Base-by-base conservation (phyloP, 225 moss, liverwort and hornwort genomes). In the Bryum argenteum region DNA sequence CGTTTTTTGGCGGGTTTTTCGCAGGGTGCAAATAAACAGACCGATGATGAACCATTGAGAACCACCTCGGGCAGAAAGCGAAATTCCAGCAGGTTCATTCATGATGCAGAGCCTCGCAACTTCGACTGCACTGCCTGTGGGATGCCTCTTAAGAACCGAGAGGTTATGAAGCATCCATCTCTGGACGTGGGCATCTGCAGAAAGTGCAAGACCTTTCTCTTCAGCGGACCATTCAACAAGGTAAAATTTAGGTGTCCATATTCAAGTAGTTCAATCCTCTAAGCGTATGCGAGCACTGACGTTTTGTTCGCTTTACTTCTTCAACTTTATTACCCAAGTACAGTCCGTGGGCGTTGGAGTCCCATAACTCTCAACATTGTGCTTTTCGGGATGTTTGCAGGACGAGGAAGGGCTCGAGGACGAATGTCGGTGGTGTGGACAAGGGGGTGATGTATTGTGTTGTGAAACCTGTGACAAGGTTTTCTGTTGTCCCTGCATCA, bases 351-450 rank as follows among this genome's bases (percentile, higher is more conserved):
- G 22, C 72, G 38, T 69, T 39, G 4, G 10, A 54, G 51, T 75
- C 15, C 20, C 18, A 38, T 52, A 74, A 70, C 11, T 47, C 53
- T 61, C 7, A 37, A 71, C 39, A 12, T 61, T 38, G 39, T 75
- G 55, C 61, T 67, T 54, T 74, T 64, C 50, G 71, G 61, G 39
- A 58, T 71, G 57, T 67, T 70, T 75, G 83, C 88, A 98, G 98
- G 94, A 88, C 68, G 65, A 78, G 55, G 98, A 98, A 74, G 98
- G 94, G 3, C 88, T 87, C 58, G 98, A 98, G 22, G 86, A 84
- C 57, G 92, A 98, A 68, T 98, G 98, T 80, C 88, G 98, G 72
- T 98, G 94, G 94, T 98, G 98, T 84, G 94, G 94, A 67, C 89
- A 92, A 75, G 98, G 98, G 65, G 98, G 94, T 58, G 56, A 86